phyloP scores from a whole-genome alignment of 352 stramenopile species.

The Phytophthora fragariaefolia region DNA sequence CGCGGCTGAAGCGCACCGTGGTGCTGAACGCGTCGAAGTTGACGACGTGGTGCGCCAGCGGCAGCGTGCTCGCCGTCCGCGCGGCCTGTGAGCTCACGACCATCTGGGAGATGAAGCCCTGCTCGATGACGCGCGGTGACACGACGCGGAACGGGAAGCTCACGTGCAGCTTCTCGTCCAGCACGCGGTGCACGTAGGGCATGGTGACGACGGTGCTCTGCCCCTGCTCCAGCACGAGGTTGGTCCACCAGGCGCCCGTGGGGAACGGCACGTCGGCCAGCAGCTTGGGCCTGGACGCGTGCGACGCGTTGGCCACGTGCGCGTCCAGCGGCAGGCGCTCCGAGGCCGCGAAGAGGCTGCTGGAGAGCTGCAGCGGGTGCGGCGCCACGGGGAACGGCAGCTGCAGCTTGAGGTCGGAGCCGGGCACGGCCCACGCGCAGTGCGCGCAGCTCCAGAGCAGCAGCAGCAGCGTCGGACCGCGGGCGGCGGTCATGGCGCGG shows the following conservation, averaged over 20 bases:
- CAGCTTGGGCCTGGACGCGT: constrained; percentile 8
- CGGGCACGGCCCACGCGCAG: constrained; percentile 12
- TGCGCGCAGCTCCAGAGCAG: constrained; percentile 30
- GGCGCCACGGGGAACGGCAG: constrained; percentile 62
- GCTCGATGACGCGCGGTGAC: constrained; percentile 57
- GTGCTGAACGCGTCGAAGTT: constrained; percentile 77
- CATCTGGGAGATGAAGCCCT: constrained; percentile 77
- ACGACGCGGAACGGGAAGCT: constrained; percentile 86
- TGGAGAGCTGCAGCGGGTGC: constrained; percentile 60
- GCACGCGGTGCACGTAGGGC: constrained; percentile 70
- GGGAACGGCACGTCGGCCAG: constrained; percentile 73
- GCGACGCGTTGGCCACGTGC: constrained; percentile 21
- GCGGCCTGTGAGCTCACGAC: constrained; percentile 45
- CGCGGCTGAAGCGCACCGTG: constrained; percentile 61
- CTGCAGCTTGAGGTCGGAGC: constrained; percentile 27
- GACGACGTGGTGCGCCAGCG: constrained; percentile 59
- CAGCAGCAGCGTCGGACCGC: constrained; percentile 5
- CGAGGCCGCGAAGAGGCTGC: constrained; percentile 56
- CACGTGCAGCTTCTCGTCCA: constrained; percentile 67
- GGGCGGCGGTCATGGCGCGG: constrained; percentile 16
- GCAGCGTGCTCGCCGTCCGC: constrained; percentile 2
- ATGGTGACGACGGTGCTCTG: constrained; percentile 64
- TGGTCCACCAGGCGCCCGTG: constrained; percentile 85
- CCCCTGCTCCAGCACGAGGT: constrained; percentile 75
- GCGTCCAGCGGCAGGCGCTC: constrained; percentile 41